These are phyloP conservation scores for Arxiozyma bovina DNA, from an alignment of 1,139 yeast species.

Conservation along the genomic window DNA sequence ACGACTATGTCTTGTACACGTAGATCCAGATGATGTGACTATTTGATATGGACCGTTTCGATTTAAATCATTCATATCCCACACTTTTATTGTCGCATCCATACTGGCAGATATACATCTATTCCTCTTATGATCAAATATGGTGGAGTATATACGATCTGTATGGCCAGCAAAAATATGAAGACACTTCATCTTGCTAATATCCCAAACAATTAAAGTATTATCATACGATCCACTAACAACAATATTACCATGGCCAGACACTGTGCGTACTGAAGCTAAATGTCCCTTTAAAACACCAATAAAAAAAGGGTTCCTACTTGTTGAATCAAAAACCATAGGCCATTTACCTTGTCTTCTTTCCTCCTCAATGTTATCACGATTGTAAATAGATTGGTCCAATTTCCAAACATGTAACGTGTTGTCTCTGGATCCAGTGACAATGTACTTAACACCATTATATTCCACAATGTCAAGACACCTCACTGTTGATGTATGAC, in stretches of 20 bases:
- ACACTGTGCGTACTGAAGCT: conserved; percentile 78
- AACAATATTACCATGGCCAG: conserved; percentile 76
- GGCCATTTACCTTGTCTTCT: conserved; percentile 27
- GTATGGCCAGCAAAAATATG: conserved; percentile 75
- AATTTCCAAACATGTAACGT: conserved; percentile 84
- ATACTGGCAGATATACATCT: conserved; percentile 87
- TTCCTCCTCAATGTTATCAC: conserved; percentile 11
- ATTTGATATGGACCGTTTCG: conserved; percentile 26
- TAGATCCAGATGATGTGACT: conserved; percentile 20
- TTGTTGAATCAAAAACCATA: conserved; percentile 35
- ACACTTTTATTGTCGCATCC: conserved; percentile 80
- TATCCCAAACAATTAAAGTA: conserved; percentile 88
- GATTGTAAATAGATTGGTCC: conserved; percentile 43
- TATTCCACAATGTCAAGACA: conserved; percentile 73
- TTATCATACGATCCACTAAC: conserved; percentile 90
- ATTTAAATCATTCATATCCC: conserved; percentile 57
- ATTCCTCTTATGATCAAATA: conserved; percentile 63
- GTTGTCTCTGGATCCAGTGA: conserved; percentile 88
- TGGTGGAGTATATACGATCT: conserved; percentile 80
- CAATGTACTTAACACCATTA: conserved; percentile 52
- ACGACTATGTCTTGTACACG: conserved; percentile 26
- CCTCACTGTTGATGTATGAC: conserved; percentile 88
- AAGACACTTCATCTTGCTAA: conserved; percentile 62
- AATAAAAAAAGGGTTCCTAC: conserved; percentile 63
- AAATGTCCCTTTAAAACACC: conserved; percentile 79